Base-by-base conservation (phyloP, 2,329 filamentous ascomycete species). In the Mycogone perniciosa region DNA sequence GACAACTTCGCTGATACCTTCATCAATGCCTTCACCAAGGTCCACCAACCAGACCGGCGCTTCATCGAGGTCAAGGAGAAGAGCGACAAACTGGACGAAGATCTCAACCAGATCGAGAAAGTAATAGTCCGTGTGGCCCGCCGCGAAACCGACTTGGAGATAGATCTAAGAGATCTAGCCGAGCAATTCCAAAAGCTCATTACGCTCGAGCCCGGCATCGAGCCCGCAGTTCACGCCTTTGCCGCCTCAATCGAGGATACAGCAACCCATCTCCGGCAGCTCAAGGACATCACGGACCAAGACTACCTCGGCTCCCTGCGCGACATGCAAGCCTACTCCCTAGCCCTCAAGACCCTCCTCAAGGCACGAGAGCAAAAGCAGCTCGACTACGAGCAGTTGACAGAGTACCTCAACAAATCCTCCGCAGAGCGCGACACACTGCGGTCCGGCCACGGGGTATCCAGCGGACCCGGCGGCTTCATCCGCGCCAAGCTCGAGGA, bases 291-390 rank as follows among this genome's bases (percentile, higher is more conserved):
- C 62, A 97, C 92, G 0, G 93, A 99, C 65, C 90, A 95, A 62
- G 90, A 96, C 68, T 99, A 99, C 65, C 82, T 99, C 1, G 89
- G 89, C 58, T 92, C 86, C 50, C 76, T 99, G 48, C 84, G 90
- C 46, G 93, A 99, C 71, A 96, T 97, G 91, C 88, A 95, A 61
- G 86, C 90, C 29, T 99, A 97, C 70, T 92, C 90, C 57, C 73
- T 81, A n/a, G 86, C 90, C 0, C 75, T 97, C 43, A 95, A 95
- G 69, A 79, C 82, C 27, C 83, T 99, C 5, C 82, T 99, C 56
- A 95, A 95, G 68, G 89, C 89, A 1, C 85, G 93, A 34, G 93
- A 99, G 72, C 90, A 95, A 72, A 99, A 99, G 67, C 93, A 99
- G 67, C 85, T 99, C 52, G 93, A 99, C 72, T 96, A 92, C 63